Percentiles rank a stretch among this genome's conserved stretches.
Evolutionary conservation across 306 rosid species (phyloP).

Genomic region (Castanea mollissima): DNA sequence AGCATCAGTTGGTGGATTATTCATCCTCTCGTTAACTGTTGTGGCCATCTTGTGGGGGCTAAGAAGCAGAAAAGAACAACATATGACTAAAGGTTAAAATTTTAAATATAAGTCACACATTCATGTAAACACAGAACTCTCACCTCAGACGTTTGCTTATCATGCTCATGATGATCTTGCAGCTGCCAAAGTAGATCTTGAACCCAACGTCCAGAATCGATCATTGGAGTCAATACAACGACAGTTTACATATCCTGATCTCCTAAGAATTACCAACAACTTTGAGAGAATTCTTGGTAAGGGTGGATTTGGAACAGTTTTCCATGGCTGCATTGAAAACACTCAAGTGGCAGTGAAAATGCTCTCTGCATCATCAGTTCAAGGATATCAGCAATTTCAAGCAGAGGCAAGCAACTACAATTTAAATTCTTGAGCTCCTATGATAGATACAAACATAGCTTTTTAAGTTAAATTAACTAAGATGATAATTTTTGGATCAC

Average conservation of each 20-base stretch:
- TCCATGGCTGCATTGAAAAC: constrained; percentile 38
- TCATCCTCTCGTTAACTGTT: constrained; percentile 21
- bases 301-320: constrained; percentile 56
- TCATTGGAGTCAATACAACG: constrained; percentile 22
- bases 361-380: constrained; percentile 40
- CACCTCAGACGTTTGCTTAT: no score
- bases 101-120: no score
- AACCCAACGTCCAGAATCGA: neutral
- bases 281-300: constrained; percentile 39
- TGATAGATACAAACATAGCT: no score
- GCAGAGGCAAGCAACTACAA: constrained; percentile 45
- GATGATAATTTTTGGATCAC: neutral
- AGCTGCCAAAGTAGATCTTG: neutral
- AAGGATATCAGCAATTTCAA: constrained; percentile 45
- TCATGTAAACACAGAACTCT: no score
- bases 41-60: constrained; percentile 18
- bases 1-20: constrained; percentile 44
- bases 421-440: neutral
- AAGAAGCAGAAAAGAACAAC: constrained; percentile 20
- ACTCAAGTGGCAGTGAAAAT: constrained; percentile 57
- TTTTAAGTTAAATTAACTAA: no score
- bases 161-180: neutral
- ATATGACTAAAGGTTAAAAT: neutral
- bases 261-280: constrained; percentile 42
- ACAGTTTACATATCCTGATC: constrained; percentile 38